A percentile compares a stretch with the other conserved stretches of the same genome.
These are phyloP conservation scores for Phoma sp. DNA, from an alignment of 2,329 filamentous ascomycete species.

Conservation along the genomic window DNA sequence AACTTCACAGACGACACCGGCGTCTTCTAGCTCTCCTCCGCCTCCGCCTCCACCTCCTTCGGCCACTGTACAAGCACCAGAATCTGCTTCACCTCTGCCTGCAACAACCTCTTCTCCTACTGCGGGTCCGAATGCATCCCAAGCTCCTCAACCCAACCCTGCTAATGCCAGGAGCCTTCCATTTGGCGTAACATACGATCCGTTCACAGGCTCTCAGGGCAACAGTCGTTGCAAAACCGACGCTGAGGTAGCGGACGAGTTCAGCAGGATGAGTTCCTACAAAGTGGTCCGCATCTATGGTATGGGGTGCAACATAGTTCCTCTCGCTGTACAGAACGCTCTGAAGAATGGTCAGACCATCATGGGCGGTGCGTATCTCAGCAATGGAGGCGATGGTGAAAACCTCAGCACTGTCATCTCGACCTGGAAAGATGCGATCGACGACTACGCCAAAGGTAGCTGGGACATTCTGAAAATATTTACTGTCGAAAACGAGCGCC, in stretches of 20 bases:
- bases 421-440: constrained; percentile 65
- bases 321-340: constrained; percentile 66
- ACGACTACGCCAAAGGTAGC: constrained; percentile 53
- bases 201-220: constrained; percentile 27
- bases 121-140: constrained; percentile 1
- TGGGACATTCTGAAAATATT: constrained; percentile 75
- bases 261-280: constrained; percentile 65
- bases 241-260: constrained; percentile 68
- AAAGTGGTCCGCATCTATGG: constrained; percentile 77
- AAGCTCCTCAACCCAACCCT: background rate
- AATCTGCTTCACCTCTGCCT: constrained; percentile 2
- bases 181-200: constrained; percentile 44
- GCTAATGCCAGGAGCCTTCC: constrained; percentile 21
- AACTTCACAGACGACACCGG: background rate
- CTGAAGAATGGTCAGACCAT: constrained; percentile 70
- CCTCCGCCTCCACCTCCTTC: background rate
- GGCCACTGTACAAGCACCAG: background rate
- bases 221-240: constrained; percentile 66
- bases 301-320: constrained; percentile 76
- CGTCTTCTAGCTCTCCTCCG: background rate
- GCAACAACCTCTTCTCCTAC: background rate
- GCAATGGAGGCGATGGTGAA: constrained; percentile 54
- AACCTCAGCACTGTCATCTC: constrained; percentile 59
- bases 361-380: constrained; percentile 76
- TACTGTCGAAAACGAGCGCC: constrained; percentile 79